Conservation (phyloP, 345 rosid species). For the Capsella bursapastoris region DNA sequence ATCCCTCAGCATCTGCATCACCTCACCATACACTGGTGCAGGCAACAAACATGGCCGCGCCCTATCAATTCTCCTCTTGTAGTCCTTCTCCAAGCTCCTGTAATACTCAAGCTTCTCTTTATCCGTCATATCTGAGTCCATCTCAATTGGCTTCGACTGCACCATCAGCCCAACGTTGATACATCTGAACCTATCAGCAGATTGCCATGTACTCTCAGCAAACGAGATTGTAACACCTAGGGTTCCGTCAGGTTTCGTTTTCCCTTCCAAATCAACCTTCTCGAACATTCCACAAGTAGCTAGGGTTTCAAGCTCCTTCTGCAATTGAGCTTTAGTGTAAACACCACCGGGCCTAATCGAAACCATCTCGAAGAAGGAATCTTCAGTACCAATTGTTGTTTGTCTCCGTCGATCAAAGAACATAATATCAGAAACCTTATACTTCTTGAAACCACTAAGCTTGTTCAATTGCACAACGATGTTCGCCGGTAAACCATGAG, state of each 20-base stretch:
- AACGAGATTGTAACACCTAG: slow-evolving; percentile 67
- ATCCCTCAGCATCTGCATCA: slow-evolving; percentile 72
- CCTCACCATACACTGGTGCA: slow-evolving; percentile 57
- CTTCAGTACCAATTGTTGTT: slow-evolving; percentile 76
- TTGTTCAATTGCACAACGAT: slow-evolving; percentile 77
- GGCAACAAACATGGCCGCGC: slow-evolving; percentile 88
- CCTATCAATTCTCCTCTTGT: slow-evolving; percentile 77
- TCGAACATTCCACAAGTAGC: slow-evolving; percentile 99
- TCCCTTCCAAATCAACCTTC: slow-evolving; percentile 89
- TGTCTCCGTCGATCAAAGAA: slow-evolving; percentile 72
- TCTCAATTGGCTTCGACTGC: slow-evolving; percentile 82
- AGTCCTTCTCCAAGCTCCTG: slow-evolving; percentile 84
- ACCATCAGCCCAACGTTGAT: slow-evolving; percentile 88
- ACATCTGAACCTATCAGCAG: slow-evolving; percentile 83
- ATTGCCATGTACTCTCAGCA: slow-evolving; percentile 92
- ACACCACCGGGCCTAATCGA: slow-evolving; percentile 79
- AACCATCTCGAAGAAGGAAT: slow-evolving; percentile 98
- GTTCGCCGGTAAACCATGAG: slow-evolving; percentile 92
- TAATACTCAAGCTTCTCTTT: slow-evolving; percentile 93
- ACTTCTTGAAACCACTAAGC: slow-evolving; percentile 86
- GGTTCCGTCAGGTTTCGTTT: slow-evolving; percentile 84
- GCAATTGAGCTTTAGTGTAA: slow-evolving; percentile 80
- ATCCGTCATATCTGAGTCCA: slow-evolving; percentile 96
- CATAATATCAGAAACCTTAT: slow-evolving; percentile 78
- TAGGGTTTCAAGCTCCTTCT: slow-evolving; percentile 85